Evolutionary conservation across 345 rosid species (phyloP).

Genomic region (Syzygium aqueum): DNA sequence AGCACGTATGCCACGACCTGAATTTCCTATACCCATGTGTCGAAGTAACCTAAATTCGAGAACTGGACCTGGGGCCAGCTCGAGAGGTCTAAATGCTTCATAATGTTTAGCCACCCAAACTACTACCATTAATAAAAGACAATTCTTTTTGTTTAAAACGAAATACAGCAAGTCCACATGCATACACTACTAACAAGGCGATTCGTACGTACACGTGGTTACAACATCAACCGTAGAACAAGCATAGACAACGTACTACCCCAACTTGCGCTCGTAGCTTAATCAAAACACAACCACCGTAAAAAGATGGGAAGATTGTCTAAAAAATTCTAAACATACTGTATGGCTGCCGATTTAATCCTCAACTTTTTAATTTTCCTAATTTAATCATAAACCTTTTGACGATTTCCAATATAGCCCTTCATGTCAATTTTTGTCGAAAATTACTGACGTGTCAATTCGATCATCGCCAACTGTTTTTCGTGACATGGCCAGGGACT

Average conservation of each 20-base stretch:
- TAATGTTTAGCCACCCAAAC: background rate
- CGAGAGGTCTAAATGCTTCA: background rate
- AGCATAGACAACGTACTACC: background rate
- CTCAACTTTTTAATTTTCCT: too few relatives aligned
- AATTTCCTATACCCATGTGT: background rate
- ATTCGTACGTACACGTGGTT: background rate
- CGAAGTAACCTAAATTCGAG: background rate
- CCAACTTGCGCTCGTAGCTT: background rate
- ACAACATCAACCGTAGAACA: background rate
- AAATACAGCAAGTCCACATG: background rate
- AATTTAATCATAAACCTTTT: too few relatives aligned
- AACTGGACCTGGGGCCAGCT: background rate
- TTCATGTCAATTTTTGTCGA: too few relatives aligned
- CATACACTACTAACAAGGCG: background rate
- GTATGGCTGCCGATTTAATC: too few relatives aligned
- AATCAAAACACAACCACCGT: background rate
- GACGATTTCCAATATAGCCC: too few relatives aligned
- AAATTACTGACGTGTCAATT: too few relatives aligned
- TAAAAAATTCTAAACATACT: too few relatives aligned
- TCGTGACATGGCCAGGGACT: too few relatives aligned
- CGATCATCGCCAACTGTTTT: too few relatives aligned
- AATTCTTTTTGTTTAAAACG: background rate
- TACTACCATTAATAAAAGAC: background rate
- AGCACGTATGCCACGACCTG: background rate
- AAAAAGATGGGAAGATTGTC: too few relatives aligned